phyloP scores from a whole-genome alignment of 768 basidiomycete species.

The Paxillus rubicundulus region DNA sequence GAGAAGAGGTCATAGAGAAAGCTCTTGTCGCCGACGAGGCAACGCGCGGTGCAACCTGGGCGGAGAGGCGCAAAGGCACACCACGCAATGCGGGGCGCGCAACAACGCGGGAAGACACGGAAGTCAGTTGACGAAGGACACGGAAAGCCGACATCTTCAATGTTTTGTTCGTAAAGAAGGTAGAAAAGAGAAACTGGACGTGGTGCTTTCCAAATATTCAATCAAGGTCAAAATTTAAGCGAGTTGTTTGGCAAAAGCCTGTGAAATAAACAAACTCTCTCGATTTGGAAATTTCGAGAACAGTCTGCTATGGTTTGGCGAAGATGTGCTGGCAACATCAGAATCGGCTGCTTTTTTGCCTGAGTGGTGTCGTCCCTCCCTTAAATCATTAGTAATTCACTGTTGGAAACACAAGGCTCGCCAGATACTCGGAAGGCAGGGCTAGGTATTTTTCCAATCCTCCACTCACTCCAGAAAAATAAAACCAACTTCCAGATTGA shows the following conservation, averaged over 20 bases:
- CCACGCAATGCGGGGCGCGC: constrained; percentile 25
- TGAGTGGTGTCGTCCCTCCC: too few species aligned
- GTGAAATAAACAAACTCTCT: constrained; percentile 27
- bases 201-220: neutral
- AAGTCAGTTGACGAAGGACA: constrained; percentile 54
- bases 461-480: neutral
- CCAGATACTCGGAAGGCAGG: too few species aligned
- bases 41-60: constrained; percentile 12
- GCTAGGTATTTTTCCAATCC: too few species aligned
- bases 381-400: too few species aligned
- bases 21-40: constrained; percentile 31
- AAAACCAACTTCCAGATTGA: neutral
- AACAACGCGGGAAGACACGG: constrained; percentile 40
- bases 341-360: too few species aligned
- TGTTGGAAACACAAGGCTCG: too few species aligned
- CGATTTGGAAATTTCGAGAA: constrained; percentile 12
- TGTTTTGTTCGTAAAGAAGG: neutral
- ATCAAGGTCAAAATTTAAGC: constrained; percentile 24
- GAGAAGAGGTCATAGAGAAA: constrained; percentile 40
- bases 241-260: constrained; percentile 34
- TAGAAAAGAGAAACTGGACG: constrained; percentile 5
- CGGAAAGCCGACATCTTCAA: constrained; percentile 61
- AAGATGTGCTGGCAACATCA: too few species aligned
- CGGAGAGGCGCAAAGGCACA: constrained; percentile 18
- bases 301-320: too few species aligned